These are phyloP conservation scores for Phanerochaete carnosa DNA, from an alignment of 768 basidiomycete species.

Conservation along the genomic window DNA sequence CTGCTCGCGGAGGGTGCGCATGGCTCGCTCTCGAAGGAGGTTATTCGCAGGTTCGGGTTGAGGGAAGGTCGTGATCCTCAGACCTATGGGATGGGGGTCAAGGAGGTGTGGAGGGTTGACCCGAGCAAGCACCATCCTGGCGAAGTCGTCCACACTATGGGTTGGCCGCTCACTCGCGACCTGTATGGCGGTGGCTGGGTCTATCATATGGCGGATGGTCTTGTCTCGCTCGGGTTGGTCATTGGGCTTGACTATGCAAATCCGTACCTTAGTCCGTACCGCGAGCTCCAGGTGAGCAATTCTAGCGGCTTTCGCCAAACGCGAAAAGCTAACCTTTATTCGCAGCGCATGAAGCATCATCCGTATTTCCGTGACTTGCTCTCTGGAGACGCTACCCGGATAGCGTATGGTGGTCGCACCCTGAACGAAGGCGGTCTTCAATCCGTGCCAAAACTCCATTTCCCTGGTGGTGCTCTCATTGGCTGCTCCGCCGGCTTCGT, in stretches of 20 bases:
- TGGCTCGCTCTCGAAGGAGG: slow-evolving; percentile 82
- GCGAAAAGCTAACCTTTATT: neutral
- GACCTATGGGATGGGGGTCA: slow-evolving; percentile 94
- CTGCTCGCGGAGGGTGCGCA: slow-evolving; percentile 95
- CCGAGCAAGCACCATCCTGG: slow-evolving; percentile 61
- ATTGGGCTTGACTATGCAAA: slow-evolving; percentile 94
- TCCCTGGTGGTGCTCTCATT: slow-evolving; percentile 92
- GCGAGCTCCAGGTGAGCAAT: slow-evolving; percentile 79
- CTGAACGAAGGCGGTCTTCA: slow-evolving; percentile 95
- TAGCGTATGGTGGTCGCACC: slow-evolving; percentile 88
- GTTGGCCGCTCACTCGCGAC: slow-evolving; percentile 82
- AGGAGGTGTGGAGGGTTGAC: slow-evolving; percentile 95
- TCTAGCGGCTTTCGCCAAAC: neutral
- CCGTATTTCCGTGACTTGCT: slow-evolving; percentile 86
- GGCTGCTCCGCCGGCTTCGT: slow-evolving; percentile 96
- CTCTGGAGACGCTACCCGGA: slow-evolving; percentile 63
- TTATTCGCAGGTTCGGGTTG: slow-evolving; percentile 71
- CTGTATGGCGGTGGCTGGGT: slow-evolving; percentile 93
- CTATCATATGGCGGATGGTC: slow-evolving; percentile 92
- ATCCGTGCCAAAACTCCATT: slow-evolving; percentile 79
- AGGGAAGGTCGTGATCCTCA: slow-evolving; percentile 73
- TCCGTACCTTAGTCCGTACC: slow-evolving; percentile 88
- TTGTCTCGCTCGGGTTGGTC: slow-evolving; percentile 89
- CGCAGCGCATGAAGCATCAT: slow-evolving; percentile 91
- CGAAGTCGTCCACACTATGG: slow-evolving; percentile 89